phyloP scores from a whole-genome alignment of 805 yeast species.

The Komagataella ulmi region DNA sequence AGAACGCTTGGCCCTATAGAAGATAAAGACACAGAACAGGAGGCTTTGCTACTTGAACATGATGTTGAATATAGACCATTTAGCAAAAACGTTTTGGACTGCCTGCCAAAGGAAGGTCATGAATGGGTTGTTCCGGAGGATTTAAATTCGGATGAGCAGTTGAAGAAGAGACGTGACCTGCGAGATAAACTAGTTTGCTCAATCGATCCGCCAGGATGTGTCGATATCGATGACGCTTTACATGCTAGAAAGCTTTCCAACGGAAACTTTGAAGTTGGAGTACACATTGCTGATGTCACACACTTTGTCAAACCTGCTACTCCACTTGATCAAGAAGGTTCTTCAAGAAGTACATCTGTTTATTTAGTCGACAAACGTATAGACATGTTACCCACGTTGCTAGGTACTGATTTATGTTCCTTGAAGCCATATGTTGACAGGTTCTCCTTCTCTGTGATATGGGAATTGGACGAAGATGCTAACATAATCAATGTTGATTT shows the following conservation, averaged over 20 bases:
- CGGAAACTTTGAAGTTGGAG: constrained; percentile 96
- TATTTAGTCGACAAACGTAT: constrained; percentile 95
- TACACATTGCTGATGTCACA: constrained; percentile 97
- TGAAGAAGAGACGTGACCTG: constrained; percentile 64
- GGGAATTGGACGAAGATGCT: constrained; percentile 89
- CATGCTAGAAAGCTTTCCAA: constrained; percentile 79
- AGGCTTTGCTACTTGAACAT: constrained; percentile 84
- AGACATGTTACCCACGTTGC: constrained; percentile 91
- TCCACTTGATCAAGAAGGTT: constrained; percentile 90
- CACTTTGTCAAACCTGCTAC: constrained; percentile 92
- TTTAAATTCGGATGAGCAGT: constrained; percentile 35
- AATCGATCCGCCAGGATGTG: constrained; percentile 97
- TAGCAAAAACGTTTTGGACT: constrained; percentile 79
- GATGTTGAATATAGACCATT: constrained; percentile 96
- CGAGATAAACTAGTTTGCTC: constrained; percentile 87
- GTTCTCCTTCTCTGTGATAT: constrained; percentile 86
- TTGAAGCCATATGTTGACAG: constrained; percentile 91
- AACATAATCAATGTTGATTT: constrained; percentile 67
- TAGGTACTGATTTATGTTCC: constrained; percentile 94
- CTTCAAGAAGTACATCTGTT: constrained; percentile 93
- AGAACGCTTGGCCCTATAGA: constrained; percentile 84
- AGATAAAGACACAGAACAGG: constrained; percentile 90
- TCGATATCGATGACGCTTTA: constrained; percentile 96
- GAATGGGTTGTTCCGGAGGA: constrained; percentile 81
- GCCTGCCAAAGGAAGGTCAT: constrained; percentile 89